Evolutionary conservation across 2,329 filamentous ascomycete genomes (phyloP).

Genomic region (Cylindrodendrum hubeiense): DNA sequence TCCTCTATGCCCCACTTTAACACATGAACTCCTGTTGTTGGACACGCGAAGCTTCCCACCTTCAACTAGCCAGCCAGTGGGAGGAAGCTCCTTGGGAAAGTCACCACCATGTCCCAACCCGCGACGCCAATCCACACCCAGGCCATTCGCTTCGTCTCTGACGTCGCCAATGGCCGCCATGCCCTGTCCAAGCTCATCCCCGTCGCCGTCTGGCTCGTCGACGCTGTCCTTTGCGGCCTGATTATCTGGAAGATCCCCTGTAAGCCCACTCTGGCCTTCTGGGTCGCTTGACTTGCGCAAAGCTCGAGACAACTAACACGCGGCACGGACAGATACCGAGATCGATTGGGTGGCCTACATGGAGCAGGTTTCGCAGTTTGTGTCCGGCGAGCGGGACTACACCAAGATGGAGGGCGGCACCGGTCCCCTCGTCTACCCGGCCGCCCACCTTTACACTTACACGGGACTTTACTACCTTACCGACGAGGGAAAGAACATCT

Average conservation of each 20-base stretch:
- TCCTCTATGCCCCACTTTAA: constrained; percentile 33
- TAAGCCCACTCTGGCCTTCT: constrained; percentile 60
- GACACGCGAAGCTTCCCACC: constrained; percentile 30
- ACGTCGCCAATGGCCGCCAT: constrained; percentile 63
- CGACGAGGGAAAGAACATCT: constrained; percentile 79
- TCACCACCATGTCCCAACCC: constrained; percentile 44
- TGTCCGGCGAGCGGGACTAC: constrained; percentile 91
- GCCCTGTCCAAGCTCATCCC: constrained; percentile 63
- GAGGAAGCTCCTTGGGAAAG: constrained; percentile 1
- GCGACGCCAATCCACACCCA: constrained; percentile 41
- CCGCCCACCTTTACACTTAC: constrained; percentile 93
- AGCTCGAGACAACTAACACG: constrained; percentile 19
- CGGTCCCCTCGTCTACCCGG: constrained; percentile 94
- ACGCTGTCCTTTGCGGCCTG: constrained; percentile 77
- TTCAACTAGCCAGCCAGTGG: constrained; percentile 29
- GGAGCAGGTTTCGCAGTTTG: constrained; percentile 86
- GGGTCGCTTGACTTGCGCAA: background rate
- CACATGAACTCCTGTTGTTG: constrained; percentile 16
- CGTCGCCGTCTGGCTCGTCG: constrained; percentile 74
- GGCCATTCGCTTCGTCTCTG: constrained; percentile 50
- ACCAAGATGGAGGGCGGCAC: constrained; percentile 87
- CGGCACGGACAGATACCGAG: constrained; percentile 78
- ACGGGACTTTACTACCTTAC: constrained; percentile 83
- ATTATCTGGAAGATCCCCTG: constrained; percentile 88
- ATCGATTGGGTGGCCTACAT: constrained; percentile 99